Conservation (phyloP, 1,139 yeast genomes). For the Kluyveromyces sp. region DNA sequence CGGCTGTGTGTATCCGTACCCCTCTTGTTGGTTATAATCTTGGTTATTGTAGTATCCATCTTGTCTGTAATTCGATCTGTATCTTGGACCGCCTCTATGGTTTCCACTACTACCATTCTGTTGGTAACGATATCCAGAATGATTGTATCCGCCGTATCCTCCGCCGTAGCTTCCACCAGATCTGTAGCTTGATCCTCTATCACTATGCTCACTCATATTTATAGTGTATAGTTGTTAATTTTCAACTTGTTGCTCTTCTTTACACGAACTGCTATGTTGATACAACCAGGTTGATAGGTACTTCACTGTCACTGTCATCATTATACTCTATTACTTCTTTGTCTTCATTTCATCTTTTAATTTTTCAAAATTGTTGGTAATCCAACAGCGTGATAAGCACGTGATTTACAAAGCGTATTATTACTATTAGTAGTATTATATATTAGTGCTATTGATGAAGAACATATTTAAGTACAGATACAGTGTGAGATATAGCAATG, state of each 20-base stretch:
- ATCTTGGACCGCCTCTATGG: not conserved
- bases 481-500: no score
- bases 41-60: not conserved
- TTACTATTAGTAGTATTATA: no score
- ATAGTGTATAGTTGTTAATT: not conserved
- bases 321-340: no score
- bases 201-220: slow-evolving; percentile 1
- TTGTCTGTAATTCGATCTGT: slow-evolving; percentile 1
- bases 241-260: not conserved
- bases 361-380: no score
- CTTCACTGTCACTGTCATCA: no score
- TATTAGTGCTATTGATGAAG: no score
- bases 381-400: no score
- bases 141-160: not conserved
- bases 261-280: no score
- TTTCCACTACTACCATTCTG: not conserved
- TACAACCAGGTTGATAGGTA: no score
- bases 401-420: no score
- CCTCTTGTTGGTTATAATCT: not conserved
- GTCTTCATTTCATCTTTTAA: no score
- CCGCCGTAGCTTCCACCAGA: not conserved
- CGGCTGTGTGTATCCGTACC: not conserved
- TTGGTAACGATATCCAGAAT: not conserved
- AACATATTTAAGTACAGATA: no score
- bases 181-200: not conserved